Conservation (phyloP, 495 filamentous ascomycete species). For the Neurospora sp. region DNA sequence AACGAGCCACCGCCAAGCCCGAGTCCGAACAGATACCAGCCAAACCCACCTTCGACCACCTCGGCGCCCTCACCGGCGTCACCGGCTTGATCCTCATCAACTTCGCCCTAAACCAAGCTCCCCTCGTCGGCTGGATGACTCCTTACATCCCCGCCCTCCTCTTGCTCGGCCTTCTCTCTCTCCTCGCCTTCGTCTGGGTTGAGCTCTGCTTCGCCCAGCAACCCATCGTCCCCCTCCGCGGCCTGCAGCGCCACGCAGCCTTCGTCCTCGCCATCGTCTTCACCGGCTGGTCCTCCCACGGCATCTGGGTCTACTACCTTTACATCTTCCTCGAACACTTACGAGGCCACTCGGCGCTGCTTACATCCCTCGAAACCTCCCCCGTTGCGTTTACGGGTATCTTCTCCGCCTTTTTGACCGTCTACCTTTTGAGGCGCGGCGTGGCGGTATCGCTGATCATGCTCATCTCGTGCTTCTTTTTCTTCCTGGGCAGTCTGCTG, state of each 20-base stretch:
- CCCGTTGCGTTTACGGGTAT: conserved; percentile 25
- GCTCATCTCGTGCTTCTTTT: conserved; percentile 37
- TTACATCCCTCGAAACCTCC: conserved; percentile 23
- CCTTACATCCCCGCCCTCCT: conserved; percentile 42
- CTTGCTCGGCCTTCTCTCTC: conserved; percentile 39
- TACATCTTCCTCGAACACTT: conserved; percentile 44
- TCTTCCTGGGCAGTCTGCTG: conserved; percentile 34
- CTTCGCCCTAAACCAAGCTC: conserved; percentile 50
- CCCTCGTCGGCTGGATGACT: conserved; percentile 45
- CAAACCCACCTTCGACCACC: conserved; percentile 34
- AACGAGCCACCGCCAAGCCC: neutral
- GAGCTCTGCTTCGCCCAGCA: conserved; percentile 29
- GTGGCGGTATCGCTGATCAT: conserved; percentile 36
- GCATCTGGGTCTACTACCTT: conserved; percentile 50
- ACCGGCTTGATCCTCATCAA: conserved; percentile 46
- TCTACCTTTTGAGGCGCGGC: conserved; percentile 29
- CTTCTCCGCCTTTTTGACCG: conserved; percentile 29
- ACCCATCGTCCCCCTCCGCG: conserved; percentile 45
- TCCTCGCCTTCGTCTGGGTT: conserved; percentile 40
- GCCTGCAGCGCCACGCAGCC: conserved; percentile 36
- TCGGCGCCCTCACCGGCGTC: conserved; percentile 42
- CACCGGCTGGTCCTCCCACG: conserved; percentile 50
- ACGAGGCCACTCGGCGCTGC: conserved; percentile 34
- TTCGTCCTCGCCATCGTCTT: conserved; percentile 48
- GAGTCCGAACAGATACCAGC: no score